A percentile compares a stretch with the other conserved stretches of the same genome.
These are phyloP conservation scores for Chrysopogon serrulatus DNA, from an alignment of 176 grass and related monocot genomes.

Conservation along the genomic window DNA sequence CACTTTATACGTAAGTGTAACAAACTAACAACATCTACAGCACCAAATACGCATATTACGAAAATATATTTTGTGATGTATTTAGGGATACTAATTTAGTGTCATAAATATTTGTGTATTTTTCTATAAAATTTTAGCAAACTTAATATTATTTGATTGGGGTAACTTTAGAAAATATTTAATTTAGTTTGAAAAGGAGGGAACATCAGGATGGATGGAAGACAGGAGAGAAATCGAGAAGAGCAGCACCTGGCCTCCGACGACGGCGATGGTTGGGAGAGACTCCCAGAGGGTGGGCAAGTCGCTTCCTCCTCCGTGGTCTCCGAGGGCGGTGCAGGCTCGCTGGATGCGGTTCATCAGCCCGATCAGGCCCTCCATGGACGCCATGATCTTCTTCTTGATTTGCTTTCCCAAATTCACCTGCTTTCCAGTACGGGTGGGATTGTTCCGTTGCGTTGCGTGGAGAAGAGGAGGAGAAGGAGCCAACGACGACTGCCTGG, in stretches of 20 bases:
- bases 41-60: too few relatives aligned
- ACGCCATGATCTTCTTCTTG: neutral
- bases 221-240: neutral
- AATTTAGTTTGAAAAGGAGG: too few relatives aligned
- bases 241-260: constrained; percentile 63
- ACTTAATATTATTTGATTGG: too few relatives aligned
- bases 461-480: neutral
- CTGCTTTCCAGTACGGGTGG: neutral
- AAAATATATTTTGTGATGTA: too few relatives aligned
- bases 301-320: constrained; percentile 36
- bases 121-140: too few relatives aligned
- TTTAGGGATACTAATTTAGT: too few relatives aligned
- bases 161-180: too few relatives aligned
- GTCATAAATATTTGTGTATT: too few relatives aligned
- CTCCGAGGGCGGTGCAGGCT: constrained; percentile 70
- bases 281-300: constrained; percentile 73
- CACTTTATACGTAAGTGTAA: too few relatives aligned
- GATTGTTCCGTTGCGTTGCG: neutral
- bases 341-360: constrained; percentile 73
- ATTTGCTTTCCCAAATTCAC: neutral
- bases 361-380: constrained; percentile 70
- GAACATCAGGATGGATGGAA: too few relatives aligned
- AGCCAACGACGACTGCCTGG: neutral
- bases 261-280: constrained; percentile 70
- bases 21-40: too few relatives aligned